Evolutionary conservation across 2,329 filamentous ascomycete species (phyloP).

Genomic region (Hyphodiscus sp.): DNA sequence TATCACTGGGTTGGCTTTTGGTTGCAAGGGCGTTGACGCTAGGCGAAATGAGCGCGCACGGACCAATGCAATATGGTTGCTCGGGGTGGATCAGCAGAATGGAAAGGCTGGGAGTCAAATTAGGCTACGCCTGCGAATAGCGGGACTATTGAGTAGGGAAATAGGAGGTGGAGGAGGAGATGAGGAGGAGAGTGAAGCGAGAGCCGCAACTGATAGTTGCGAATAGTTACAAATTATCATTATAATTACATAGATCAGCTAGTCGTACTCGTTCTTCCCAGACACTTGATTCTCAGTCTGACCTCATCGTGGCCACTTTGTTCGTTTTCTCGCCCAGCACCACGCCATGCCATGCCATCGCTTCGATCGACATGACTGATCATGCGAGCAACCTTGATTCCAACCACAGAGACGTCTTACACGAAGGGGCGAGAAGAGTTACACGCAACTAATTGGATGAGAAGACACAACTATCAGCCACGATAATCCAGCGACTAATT

Average conservation of each 20-base stretch:
- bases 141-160: too few species aligned
- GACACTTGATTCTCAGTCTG: not conserved
- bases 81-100: not conserved
- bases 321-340: not conserved
- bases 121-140: not conserved
- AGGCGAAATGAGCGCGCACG: conserved; percentile 6
- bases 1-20: conserved; percentile 2
- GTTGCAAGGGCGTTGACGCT: conserved; percentile 10
- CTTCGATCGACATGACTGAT: conserved; percentile 23
- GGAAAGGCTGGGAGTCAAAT: not conserved
- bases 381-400: conserved; percentile 24
- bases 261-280: too few species aligned
- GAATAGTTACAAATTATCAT: too few species aligned
- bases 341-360: conserved; percentile 17
- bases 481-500: not conserved
- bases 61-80: not conserved
- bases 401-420: not conserved
- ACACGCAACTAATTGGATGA: not conserved
- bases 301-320: not conserved
- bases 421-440: not conserved
- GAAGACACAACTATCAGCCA: too few species aligned
- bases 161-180: too few species aligned
- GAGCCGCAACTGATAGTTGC: too few species aligned
- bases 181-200: too few species aligned
- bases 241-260: too few species aligned